Conservation (phyloP, 441 rosid species). For the Capsella rubella region DNA sequence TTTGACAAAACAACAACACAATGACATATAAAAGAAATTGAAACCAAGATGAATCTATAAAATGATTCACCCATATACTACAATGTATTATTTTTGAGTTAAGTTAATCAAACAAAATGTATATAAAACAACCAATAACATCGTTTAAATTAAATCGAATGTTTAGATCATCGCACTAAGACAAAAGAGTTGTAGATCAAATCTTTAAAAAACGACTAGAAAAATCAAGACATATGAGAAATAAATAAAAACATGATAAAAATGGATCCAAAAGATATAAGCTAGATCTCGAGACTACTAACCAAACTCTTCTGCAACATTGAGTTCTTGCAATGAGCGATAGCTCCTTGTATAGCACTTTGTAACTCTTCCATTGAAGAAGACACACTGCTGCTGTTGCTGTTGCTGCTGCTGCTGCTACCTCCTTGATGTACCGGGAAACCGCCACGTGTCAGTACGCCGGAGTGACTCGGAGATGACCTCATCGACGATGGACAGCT, state of each 20-base stretch:
- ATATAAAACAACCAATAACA: constrained; percentile 19
- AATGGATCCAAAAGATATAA: constrained; percentile 15
- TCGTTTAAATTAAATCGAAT: constrained; percentile 28
- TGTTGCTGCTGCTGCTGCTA: constrained; percentile 22
- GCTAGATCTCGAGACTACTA: constrained; percentile 62
- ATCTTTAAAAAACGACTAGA: constrained; percentile 1
- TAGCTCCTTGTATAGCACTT: constrained; percentile 92
- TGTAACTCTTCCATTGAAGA: constrained; percentile 94
- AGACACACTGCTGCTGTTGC: constrained; percentile 44
- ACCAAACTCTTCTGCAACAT: constrained; percentile 60
- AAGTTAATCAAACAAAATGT: constrained; percentile 28
- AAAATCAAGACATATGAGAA: background rate
- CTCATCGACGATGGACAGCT: constrained; percentile 97
- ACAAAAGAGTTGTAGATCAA: constrained; percentile 23
- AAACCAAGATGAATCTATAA: constrained; percentile 26
- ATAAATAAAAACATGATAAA: background rate
- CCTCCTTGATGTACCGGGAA: constrained; percentile 37
- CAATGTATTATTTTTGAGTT: constrained; percentile 36
- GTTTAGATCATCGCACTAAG: constrained; percentile 30
- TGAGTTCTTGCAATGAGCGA: constrained; percentile 96
- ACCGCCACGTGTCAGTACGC: constrained; percentile 61
- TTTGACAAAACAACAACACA: background rate
- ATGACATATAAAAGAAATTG: background rate
- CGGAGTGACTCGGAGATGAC: constrained; percentile 92
- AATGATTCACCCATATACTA: constrained; percentile 26